A percentile compares a stretch with the other conserved stretches of the same genome.
phyloP scores from a whole-genome alignment of 805 yeast genomes.

The Kockiozyma suomiensis region DNA sequence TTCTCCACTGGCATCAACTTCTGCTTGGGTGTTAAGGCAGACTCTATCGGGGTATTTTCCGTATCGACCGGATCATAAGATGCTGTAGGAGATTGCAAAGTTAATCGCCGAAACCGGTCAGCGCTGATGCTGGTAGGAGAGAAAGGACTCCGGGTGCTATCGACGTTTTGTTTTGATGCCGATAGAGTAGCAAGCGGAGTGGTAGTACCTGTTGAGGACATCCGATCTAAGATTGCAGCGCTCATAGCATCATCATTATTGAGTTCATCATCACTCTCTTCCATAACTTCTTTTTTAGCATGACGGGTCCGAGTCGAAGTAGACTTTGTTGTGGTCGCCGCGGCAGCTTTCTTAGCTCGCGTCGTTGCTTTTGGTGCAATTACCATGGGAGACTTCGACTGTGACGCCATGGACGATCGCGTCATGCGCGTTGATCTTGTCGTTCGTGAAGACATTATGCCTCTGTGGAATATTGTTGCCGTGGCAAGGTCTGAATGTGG shows the following conservation, averaged over 20 bases:
- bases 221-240: neutral
- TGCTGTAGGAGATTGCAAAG: constrained; percentile 1
- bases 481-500: neutral
- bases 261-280: constrained; percentile 5
- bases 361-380: constrained; percentile 6
- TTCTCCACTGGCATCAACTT: neutral
- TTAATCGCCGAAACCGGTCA: neutral
- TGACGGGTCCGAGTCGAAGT: constrained; percentile 6
- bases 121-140: neutral
- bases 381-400: constrained; percentile 2
- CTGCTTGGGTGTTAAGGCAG: neutral
- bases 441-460: constrained; percentile 2
- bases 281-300: constrained; percentile 2
- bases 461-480: neutral
- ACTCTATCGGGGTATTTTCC: neutral
- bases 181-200: constrained; percentile 4
- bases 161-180: neutral
- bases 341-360: constrained; percentile 6
- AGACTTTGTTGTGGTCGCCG: neutral
- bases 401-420: constrained; percentile 9
- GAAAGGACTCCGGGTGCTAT: neutral
- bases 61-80: neutral
- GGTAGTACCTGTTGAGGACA: neutral
- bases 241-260: neutral
- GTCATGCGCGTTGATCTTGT: constrained; percentile 11